Evolutionary conservation across 495 filamentous ascomycete species (phyloP), one percentile per base, ranked within the genome.

Genomic region (Sphaerosporella brunnea): DNA sequence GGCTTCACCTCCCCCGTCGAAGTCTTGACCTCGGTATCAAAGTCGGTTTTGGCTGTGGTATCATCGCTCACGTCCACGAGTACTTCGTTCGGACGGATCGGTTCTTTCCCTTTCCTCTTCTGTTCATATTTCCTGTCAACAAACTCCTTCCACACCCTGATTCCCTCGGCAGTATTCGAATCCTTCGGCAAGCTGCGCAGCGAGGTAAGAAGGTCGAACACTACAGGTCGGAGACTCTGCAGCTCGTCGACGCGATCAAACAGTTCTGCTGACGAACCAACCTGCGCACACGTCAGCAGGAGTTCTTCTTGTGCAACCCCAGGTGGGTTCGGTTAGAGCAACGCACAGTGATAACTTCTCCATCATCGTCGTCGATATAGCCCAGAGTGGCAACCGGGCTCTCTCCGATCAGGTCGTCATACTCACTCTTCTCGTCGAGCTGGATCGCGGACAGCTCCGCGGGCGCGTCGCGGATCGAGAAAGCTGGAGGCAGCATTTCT

Each of bases 321-420:
- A 47, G 30, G 37, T 21, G 28, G 5, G 28, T 32, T 32, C 28
- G 18, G 8, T 15, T 37, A 18, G 13, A 3, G 26, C 19, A 42
- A 57, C 69, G 62, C 54, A 74, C 73, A 13, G 65, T 73, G 44
- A 75, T 74, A 35, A 66, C 52, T 45, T 72, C 69, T 1, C 64
- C 70, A 52, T 73, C 70, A 50, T 74, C 72, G 28, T 73, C 69
- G 52, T 75, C 73, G 13, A 67, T 23, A 57, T 75, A 75, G 10
- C 63, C 72, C 45, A 75, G 49, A 21, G 62, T 64, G 10, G 71
- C 69, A 25, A 64, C 63, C n/a, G 73, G 71, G 53, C 73, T 58
- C 40, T 52, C 63, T 13, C 51, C 54, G 11, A 70, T 64, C 42
- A 73, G 62, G 21, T 68, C 55, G 52, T 75, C 67, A 45, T 75